phyloP scores from a whole-genome alignment of 1,284 basidiomycete genomes.

The Ceraceosorus bombacis region DNA sequence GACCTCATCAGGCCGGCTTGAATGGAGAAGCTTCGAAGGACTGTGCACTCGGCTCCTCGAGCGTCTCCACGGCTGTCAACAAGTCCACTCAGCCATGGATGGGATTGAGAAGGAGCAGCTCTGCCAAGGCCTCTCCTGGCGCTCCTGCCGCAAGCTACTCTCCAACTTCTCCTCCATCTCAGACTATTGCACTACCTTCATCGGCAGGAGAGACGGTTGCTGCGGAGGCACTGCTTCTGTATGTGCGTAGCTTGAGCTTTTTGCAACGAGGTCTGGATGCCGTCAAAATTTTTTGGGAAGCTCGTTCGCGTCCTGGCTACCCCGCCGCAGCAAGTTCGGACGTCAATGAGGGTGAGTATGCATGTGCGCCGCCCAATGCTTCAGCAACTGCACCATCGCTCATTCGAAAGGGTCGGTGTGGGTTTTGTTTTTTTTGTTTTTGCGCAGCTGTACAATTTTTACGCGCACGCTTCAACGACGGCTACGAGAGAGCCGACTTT shows the following conservation, averaged over 20 bases:
- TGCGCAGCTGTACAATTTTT: conserved; percentile 56
- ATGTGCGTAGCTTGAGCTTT: conserved; percentile 86
- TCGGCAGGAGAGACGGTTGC: conserved; percentile 20
- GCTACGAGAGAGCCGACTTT: conserved; percentile 57
- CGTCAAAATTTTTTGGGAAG: conserved; percentile 50
- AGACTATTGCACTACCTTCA: background rate
- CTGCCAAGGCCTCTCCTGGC: background rate
- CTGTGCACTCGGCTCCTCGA: no score
- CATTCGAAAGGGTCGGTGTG: background rate
- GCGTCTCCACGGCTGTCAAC: background rate
- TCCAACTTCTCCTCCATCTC: background rate
- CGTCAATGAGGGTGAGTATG: conserved; percentile 54
- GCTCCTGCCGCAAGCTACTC: background rate
- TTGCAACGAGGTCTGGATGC: conserved; percentile 72
- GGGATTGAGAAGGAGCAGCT: background rate
- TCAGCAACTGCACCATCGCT: background rate
- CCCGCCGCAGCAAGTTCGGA: conserved; percentile 50
- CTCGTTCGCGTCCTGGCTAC: conserved; percentile 26
- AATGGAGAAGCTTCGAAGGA: background rate
- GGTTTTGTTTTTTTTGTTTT: background rate
- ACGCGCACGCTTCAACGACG: conserved; percentile 56
- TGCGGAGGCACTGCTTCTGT: conserved; percentile 76
- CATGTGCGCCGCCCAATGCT: background rate
- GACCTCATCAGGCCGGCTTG: conserved; percentile 29
- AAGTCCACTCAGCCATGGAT: background rate